phyloP scores from a whole-genome alignment of 1,284 basidiomycete species.

The Vanrija sp. region DNA sequence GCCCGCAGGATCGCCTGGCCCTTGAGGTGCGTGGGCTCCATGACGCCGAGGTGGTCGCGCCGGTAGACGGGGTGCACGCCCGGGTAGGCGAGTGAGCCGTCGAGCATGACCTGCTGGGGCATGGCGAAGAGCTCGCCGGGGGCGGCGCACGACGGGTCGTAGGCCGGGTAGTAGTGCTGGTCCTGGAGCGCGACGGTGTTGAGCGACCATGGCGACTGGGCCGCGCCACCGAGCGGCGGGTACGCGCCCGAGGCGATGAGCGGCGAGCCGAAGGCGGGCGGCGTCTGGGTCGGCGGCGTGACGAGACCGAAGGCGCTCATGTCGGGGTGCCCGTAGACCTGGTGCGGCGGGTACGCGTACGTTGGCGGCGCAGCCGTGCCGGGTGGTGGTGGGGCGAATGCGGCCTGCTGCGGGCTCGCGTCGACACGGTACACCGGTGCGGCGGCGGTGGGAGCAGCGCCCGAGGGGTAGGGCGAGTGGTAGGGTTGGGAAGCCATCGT shows the following conservation, averaged over 20 bases:
- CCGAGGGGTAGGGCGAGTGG: slow-evolving; percentile 2
- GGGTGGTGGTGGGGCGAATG: background rate
- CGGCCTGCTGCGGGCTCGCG: background rate
- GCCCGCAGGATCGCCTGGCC: slow-evolving; percentile 15
- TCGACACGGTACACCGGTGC: background rate
- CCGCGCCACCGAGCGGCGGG: slow-evolving; percentile 3
- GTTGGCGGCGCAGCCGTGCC: background rate
- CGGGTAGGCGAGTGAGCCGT: slow-evolving; percentile 1
- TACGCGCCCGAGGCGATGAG: slow-evolving; percentile 9
- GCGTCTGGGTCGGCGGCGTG: slow-evolving; percentile 12
- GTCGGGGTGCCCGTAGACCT: slow-evolving; percentile 9
- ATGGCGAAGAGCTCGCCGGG: slow-evolving; percentile 10
- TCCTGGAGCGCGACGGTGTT: slow-evolving; percentile 11
- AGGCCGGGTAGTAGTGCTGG: slow-evolving; percentile 7
- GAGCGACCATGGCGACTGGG: slow-evolving; percentile 10
- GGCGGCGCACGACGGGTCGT: slow-evolving; percentile 4
- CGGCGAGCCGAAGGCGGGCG: slow-evolving; percentile 13
- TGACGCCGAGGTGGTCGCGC: slow-evolving; percentile 10
- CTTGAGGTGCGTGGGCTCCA: slow-evolving; percentile 4
- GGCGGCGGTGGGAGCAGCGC: background rate
- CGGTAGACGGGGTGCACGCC: slow-evolving; percentile 2
- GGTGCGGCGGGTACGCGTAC: background rate
- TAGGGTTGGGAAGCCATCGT: slow-evolving; percentile 18
- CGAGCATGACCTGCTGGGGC: background rate
- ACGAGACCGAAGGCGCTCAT: slow-evolving; percentile 10